These are phyloP conservation scores for Cladochytrium replicatum DNA, from an alignment of 192 early-diverging fungal species.

Conservation along the genomic window DNA sequence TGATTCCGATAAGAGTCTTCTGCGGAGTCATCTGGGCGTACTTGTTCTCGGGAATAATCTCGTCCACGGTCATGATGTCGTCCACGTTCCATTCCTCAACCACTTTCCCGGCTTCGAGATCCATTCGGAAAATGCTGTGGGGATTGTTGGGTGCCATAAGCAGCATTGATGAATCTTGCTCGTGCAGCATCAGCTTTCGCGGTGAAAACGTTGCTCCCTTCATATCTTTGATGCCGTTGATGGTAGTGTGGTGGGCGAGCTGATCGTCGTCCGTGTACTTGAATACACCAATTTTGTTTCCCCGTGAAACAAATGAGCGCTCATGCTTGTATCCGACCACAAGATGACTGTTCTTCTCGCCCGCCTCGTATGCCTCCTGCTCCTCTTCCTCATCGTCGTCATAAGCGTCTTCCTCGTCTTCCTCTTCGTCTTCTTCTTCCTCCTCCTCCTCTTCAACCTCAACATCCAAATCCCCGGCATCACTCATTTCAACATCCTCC, in stretches of 20 bases:
- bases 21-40: constrained; percentile 58
- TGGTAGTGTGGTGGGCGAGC: constrained; percentile 55
- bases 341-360: constrained; percentile 50
- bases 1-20: constrained; percentile 62
- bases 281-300: constrained; percentile 69
- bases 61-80: constrained; percentile 43
- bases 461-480: constrained; percentile 25
- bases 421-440: no score
- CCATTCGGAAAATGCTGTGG: constrained; percentile 63
- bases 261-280: constrained; percentile 48
- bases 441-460: constrained; percentile 19
- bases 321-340: constrained; percentile 63
- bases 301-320: constrained; percentile 70
- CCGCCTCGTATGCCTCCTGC: not conserved
- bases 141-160: constrained; percentile 46
- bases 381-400: constrained; percentile 28
- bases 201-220: constrained; percentile 48
- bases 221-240: constrained; percentile 46
- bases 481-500: constrained; percentile 58
- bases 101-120: constrained; percentile 66
- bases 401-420: constrained; percentile 9
- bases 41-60: constrained; percentile 51
- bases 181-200: constrained; percentile 56
- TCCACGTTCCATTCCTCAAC: constrained; percentile 73
- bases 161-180: constrained; percentile 58